Evolutionary conservation across 108 stramenopile species (phyloP).

Genomic region (Cyclotella kingstonii): DNA sequence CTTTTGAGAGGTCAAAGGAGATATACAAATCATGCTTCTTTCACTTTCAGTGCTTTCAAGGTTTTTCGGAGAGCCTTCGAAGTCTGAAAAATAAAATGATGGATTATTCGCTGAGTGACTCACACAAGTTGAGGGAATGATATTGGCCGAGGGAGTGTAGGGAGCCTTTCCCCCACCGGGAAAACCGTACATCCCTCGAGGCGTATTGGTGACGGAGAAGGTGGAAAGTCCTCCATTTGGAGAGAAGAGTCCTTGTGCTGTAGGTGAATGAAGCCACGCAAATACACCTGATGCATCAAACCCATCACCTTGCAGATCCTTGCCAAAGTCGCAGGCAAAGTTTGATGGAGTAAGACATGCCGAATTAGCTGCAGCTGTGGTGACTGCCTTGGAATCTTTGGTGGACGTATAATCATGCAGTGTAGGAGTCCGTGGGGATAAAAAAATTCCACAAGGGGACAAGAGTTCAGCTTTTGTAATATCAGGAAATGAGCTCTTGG

Average conservation of each 20-base stretch:
- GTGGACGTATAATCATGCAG: not conserved
- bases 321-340: slow-evolving; percentile 82
- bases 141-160: slow-evolving; percentile 50
- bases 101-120: slow-evolving; percentile 60
- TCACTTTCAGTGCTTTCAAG: slow-evolving; percentile 33
- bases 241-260: slow-evolving; percentile 74
- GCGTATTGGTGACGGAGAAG: slow-evolving; percentile 62
- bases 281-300: slow-evolving; percentile 61
- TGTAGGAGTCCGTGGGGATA: slow-evolving; percentile 28
- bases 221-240: slow-evolving; percentile 63
- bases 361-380: not conserved
- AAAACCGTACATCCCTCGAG: slow-evolving; percentile 55
- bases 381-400: not conserved
- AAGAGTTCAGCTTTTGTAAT: slow-evolving; percentile 17
- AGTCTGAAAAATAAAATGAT: slow-evolving; percentile 59
- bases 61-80: slow-evolving; percentile 30
- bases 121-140: slow-evolving; percentile 56
- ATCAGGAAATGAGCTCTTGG: slow-evolving; percentile 2
- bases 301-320: slow-evolving; percentile 33
- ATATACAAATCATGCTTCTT: slow-evolving; percentile 79
- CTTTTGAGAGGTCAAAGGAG: slow-evolving; percentile 67
- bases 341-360: slow-evolving; percentile 68
- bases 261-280: slow-evolving; percentile 80
- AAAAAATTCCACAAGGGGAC: slow-evolving; percentile 37
- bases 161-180: slow-evolving; percentile 16